Conservation (phyloP, 1,139 yeast species). For the Eremothecium sinecaudum region DNA sequence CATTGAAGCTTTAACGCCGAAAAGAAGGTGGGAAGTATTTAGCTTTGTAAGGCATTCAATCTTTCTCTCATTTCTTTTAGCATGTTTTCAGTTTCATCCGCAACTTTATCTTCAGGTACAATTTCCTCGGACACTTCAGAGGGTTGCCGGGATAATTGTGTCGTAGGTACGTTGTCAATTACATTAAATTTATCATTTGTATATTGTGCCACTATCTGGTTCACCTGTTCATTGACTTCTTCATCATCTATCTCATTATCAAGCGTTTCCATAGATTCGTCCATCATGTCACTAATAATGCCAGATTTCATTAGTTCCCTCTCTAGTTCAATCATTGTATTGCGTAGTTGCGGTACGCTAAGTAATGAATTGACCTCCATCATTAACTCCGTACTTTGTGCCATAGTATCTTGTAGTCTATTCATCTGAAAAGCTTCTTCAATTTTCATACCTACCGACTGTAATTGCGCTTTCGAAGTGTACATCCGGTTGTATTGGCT, state of each 20-base stretch:
- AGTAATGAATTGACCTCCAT: slow-evolving; percentile 77
- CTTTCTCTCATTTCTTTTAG: slow-evolving; percentile 84
- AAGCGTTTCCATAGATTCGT: slow-evolving; percentile 70
- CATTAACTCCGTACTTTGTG: slow-evolving; percentile 74
- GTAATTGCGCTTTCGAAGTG: slow-evolving; percentile 75
- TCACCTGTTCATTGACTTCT: slow-evolving; percentile 64
- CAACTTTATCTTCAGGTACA: slow-evolving; percentile 58
- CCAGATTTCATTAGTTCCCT: slow-evolving; percentile 88
- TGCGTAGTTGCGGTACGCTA: slow-evolving; percentile 67
- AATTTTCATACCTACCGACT: slow-evolving; percentile 77
- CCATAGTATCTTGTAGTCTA: slow-evolving; percentile 75
- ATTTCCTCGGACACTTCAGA: slow-evolving; percentile 33
- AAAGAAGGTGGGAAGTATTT: slow-evolving; percentile 7
- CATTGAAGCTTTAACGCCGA: neutral
- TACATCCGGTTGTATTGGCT: slow-evolving; percentile 68
- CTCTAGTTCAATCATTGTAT: slow-evolving; percentile 79
- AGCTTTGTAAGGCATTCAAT: slow-evolving; percentile 74
- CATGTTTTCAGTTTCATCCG: slow-evolving; percentile 64
- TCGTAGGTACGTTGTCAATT: slow-evolving; percentile 41
- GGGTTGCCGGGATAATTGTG: slow-evolving; percentile 36
- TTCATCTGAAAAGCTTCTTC: slow-evolving; percentile 87
- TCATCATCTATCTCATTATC: slow-evolving; percentile 62
- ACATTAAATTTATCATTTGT: slow-evolving; percentile 41
- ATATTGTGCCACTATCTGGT: slow-evolving; percentile 45
- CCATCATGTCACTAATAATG: slow-evolving; percentile 89